Evolutionary conservation across 2,329 filamentous ascomycete genomes (phyloP).

Genomic region (Ophiostoma tasmaniense): DNA sequence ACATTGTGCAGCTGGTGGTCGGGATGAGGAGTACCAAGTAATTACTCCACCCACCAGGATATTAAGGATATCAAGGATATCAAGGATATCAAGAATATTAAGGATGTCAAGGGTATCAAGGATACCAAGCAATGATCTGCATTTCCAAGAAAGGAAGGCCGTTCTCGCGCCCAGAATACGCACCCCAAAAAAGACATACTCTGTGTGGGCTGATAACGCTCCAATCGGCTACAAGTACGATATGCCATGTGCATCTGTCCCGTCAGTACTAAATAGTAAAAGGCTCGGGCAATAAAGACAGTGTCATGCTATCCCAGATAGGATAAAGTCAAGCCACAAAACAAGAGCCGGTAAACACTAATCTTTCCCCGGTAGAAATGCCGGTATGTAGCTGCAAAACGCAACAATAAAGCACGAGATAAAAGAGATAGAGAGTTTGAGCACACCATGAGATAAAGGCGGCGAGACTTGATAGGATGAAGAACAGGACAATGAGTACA

Average conservation of each 20-base stretch:
- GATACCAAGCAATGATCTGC: constrained; percentile 4
- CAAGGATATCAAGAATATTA: not conserved
- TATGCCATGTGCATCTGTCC: not conserved
- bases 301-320: not conserved
- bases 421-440: not conserved
- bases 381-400: not conserved
- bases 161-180: not conserved
- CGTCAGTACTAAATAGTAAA: not conserved
- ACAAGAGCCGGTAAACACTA: not conserved
- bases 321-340: not conserved
- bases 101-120: not conserved
- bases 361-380: not conserved
- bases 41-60: not conserved
- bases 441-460: not conserved
- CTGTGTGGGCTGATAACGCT: not conserved
- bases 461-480: not conserved
- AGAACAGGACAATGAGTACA: too few species aligned
- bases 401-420: not conserved
- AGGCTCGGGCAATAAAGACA: not conserved
- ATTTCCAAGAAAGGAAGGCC: not conserved
- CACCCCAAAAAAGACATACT: not conserved
- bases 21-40: not conserved
- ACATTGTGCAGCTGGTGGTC: not conserved
- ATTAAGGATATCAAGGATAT: not conserved
- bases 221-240: not conserved